Base-by-base conservation (phyloP, 176 grass and related monocot genomes). In the Oryza nivara region DNA sequence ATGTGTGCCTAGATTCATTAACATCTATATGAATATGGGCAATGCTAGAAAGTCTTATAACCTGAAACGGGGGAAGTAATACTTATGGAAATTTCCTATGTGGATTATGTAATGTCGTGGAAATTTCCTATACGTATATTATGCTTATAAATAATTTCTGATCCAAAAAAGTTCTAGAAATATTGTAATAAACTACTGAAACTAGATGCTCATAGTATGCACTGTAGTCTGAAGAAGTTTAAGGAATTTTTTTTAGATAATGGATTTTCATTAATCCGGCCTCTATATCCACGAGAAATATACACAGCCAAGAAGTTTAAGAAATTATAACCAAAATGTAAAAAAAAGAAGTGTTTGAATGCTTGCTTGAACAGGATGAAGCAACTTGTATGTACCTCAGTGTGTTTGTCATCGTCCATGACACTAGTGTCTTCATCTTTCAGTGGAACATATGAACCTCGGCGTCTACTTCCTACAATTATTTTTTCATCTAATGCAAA, bases 391-490 rank as follows among this genome's bases (percentile, higher is more conserved):
- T 1, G 35, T 89, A 92, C 90, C 66, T 86, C 54, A 25, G 58
- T 79, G 30, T 68, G 80, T 76, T 70, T 67, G 5, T 86, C 72
- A 67, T 82, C 67, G 5, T 92, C 75, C 7, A 69, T 65, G 82
- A 69, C 83, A 72, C 60, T n/a, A 6, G 26, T 48, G 12, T 80
- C 88, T 80, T 89, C 77, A 0, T 68, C 83, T 36, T 65, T 88
- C 14, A 96, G 72, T 64, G 91, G 86, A 85, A 82, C 56, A 80
- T 93, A 88, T 26, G 35, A 85, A 48, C 65, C 67, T 64, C 64
- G 56, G 61, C 43, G 71, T 48, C 64, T 93, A 80, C 32, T 89
- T 91, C 74, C 93, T 96, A 69, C 70, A 89, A 40, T 58, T 16
- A 80, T 23, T 67, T 82, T 69, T 51, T 68, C 12, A 67, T 77